Evolutionary conservation across 176 grass and related monocot species (phyloP), one percentile per base, ranked within the genome.

Genomic region (Eleusine coracana): DNA sequence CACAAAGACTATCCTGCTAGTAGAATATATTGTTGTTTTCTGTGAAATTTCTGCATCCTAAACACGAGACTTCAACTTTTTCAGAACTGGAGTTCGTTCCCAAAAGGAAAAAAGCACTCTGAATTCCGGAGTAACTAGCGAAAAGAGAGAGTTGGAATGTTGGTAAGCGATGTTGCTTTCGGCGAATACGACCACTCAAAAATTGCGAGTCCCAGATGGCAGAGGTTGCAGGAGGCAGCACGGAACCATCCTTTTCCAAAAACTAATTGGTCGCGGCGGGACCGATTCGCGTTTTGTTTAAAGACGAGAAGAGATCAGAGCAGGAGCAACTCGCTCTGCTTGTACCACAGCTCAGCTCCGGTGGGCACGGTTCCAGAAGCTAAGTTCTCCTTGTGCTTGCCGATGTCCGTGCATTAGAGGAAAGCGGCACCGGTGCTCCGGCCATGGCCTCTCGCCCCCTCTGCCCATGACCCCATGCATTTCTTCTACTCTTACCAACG

Each of bases 401-500:
- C 80, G 92, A 85, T 94, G 92, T 81, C 92, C 41, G 76, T 68
- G 46, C 76, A 74, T 23, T 89, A 81, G 84, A 87, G 58, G 88
- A 75, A 84, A 87, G 72, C 79, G 80, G 80, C 88, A 86, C 92
- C 80, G 82, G 72, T 75, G 84, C 87, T 88, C 83, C 88, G 80
- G 92, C 90, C 70, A 80, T 81, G 71, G 76, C 67, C 14, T 65
- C 82, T 64, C 84, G 84, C 44, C 23, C 86, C 80, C 71, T 84
- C 50, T 49, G 67, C 75, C 36, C 71, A 68, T 91, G 78, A 80
- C 75, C 74, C 76, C 79, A 72, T 37, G 77, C 77, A 25, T 78
- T 17, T 55, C 29, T 39, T 15, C 62, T 51, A 38, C 77, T 46
- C 28, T 46, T 66, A 15, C 77, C 63, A 23, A 79, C 46, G 4